Percentiles rank a stretch among this genome's conserved stretches.
Conservation (phyloP, 2,329 filamentous ascomycete species). For the Periconia macrospinosa region DNA sequence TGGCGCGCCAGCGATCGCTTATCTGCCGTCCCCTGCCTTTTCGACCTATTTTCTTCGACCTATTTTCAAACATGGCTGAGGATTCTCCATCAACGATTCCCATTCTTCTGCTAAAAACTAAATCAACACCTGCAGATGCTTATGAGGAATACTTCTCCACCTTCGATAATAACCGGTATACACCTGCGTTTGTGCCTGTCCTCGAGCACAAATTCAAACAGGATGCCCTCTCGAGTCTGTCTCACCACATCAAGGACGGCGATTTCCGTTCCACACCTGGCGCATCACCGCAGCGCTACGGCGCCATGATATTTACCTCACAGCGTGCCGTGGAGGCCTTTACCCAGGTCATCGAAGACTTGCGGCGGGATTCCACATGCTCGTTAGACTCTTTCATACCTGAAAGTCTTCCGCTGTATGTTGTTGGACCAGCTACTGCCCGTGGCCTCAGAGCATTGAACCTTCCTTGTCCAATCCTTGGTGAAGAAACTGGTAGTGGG, state of each 20-base stretch:
- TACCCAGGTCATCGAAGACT: conserved; percentile 61
- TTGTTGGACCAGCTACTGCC: conserved; percentile 79
- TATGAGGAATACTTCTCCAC: conserved; percentile 70
- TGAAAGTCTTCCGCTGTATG: conserved; percentile 67
- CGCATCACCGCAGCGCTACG: conserved; percentile 54
- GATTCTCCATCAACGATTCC: conserved; percentile 45
- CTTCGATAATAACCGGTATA: conserved; percentile 53
- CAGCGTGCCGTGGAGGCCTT: conserved; percentile 84
- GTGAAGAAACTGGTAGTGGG: conserved; percentile 82
- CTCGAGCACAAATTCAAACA: conserved; percentile 70
- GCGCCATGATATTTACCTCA: conserved; percentile 82
- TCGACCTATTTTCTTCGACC: not conserved
- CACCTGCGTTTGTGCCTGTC: conserved; percentile 74
- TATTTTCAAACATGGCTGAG: conserved; percentile 25
- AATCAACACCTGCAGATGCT: conserved; percentile 68
- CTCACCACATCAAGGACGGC: conserved; percentile 52
- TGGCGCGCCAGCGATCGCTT: not conserved
- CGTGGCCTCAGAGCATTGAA: conserved; percentile 65
- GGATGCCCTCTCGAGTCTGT: conserved; percentile 59
- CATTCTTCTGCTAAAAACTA: conserved; percentile 76
- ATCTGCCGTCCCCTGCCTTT: conserved; percentile 1
- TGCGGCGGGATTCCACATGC: conserved; percentile 41
- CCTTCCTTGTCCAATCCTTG: conserved; percentile 64
- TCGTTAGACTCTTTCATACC: conserved; percentile 43
- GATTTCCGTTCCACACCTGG: conserved; percentile 36